A percentile compares a stretch with the other conserved stretches of the same genome.
Conservation (phyloP, 1,139 yeast species). For the Kodamaea sp. region DNA sequence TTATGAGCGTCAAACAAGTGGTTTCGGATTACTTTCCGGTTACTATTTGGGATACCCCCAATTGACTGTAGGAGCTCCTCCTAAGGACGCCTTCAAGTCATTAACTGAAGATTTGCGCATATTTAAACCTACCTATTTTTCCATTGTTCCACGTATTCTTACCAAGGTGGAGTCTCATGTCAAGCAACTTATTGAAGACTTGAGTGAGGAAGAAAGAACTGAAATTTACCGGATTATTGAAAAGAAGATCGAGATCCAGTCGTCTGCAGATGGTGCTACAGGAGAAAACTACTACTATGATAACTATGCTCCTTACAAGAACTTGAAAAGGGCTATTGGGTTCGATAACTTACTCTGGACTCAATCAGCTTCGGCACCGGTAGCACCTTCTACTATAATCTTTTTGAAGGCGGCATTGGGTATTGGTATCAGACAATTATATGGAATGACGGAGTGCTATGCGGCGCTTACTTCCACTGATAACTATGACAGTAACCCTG, state of each 20-base stretch:
- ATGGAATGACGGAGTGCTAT: slow-evolving; percentile 23
- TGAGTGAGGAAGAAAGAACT: slow-evolving; percentile 4
- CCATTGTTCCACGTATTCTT: slow-evolving; percentile 42
- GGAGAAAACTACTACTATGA: slow-evolving; percentile 12
- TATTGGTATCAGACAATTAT: slow-evolving; percentile 19
- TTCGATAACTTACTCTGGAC: slow-evolving; percentile 22
- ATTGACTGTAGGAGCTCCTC: slow-evolving; percentile 13
- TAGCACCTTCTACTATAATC: slow-evolving; percentile 18
- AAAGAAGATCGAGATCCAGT: slow-evolving; percentile 13
- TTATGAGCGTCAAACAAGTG: slow-evolving; percentile 38
- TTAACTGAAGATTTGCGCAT: slow-evolving; percentile 31
- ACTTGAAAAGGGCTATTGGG: slow-evolving; percentile 16
- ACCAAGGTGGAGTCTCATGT: slow-evolving; percentile 34
- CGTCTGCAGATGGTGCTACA: slow-evolving; percentile 12
- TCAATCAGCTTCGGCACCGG: slow-evolving; percentile 24
- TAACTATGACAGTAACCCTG: slow-evolving; percentile 17
- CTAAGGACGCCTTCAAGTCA: slow-evolving; percentile 15
- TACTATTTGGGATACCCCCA: slow-evolving; percentile 47
- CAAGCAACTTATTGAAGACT: slow-evolving; percentile 12
- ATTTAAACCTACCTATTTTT: slow-evolving; percentile 33
- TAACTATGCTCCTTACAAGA: slow-evolving; percentile 13
- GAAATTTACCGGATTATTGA: slow-evolving; percentile 15
- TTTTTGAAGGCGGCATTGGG: slow-evolving; percentile 21
- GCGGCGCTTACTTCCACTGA: slow-evolving; percentile 17
- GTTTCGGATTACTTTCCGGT: slow-evolving; percentile 34